Conservation (phyloP, 2,329 filamentous ascomycete species). For the Pestalotiopsis sp. region DNA sequence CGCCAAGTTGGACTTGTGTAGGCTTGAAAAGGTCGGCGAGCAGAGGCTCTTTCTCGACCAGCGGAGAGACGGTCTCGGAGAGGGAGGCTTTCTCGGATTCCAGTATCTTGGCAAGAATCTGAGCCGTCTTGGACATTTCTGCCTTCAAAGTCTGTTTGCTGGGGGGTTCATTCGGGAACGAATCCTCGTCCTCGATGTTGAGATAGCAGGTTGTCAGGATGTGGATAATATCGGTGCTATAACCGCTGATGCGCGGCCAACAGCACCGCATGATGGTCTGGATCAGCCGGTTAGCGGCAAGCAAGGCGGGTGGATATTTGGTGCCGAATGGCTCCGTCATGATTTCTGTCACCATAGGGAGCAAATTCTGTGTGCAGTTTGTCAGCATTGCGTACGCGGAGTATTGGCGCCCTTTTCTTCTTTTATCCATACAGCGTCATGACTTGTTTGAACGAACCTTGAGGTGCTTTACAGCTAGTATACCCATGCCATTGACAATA, state of each 20-base stretch:
- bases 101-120: conserved; percentile 38
- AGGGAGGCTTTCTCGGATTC: conserved; percentile 30
- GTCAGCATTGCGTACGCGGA: conserved; percentile 11
- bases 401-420: not conserved
- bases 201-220: conserved; percentile 67
- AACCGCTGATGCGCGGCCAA: conserved; percentile 69
- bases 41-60: conserved; percentile 39
- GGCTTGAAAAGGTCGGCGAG: conserved; percentile 35
- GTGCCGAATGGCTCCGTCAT: conserved; percentile 71
- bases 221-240: conserved; percentile 66
- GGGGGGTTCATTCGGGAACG: conserved; percentile 12
- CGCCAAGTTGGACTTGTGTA: not conserved
- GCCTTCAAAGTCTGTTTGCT: conserved; percentile 30
- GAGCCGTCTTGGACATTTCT: conserved; percentile 36
- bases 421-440: not conserved
- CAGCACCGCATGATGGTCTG: conserved; percentile 62
- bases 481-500: conserved; percentile 59
- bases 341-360: conserved; percentile 68
- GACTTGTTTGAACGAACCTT: conserved; percentile 47
- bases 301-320: conserved; percentile 54
- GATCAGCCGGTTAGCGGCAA: conserved; percentile 55
- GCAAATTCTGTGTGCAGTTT: conserved; percentile 56
- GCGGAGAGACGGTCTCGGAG: conserved; percentile 30
- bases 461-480: conserved; percentile 69
- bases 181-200: conserved; percentile 47